Evolutionary conservation across 2,329 filamentous ascomycete genomes (phyloP), one percentile per base, ranked within the genome.

Genomic region (Aspergillus candidus): DNA sequence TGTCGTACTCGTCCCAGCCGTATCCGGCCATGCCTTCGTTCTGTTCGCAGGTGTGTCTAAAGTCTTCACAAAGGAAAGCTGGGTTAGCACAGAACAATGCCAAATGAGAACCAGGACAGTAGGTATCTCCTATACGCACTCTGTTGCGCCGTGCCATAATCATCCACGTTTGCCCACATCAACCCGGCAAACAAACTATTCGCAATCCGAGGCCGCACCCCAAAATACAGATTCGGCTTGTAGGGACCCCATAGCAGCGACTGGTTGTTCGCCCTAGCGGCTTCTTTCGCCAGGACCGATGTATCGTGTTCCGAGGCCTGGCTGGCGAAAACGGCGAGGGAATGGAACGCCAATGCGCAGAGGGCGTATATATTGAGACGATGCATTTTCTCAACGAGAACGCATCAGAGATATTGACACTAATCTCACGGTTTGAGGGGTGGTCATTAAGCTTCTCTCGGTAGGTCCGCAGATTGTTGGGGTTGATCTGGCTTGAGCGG

Each of bases 1-100:
- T 83, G 68, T 98, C 93, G 66, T 94, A 98, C 64, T 94, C 88
- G 59, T 97, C 90, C 93, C 93, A 98, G 50, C 93, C 93, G 66
- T 98, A 98, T 44, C 91, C 91, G 38, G 82, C 85, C 78, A 98
- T 94, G 53, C 86, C 86, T 64, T 94, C 88, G 65, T 93, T 80
- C 66, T 98, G 93, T 67, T 97, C 93, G 70, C 93, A 98, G 0
- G 93, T 96, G 66, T 95, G 89, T 52, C 93, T 83, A 58, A 96
- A 85, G 57, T 83, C 88, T 93, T 61, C 2, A 42, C 18, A 14
- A 14, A 18, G 18, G 3, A 18, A 10, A 27, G 8, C 22, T 27
- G 48, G n/a, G 54, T 62, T 30, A 61, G 55, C 37, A 38, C n/a
- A 13, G 11, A 30, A 8, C 8, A 27, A 11, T 36, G 11, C 13